Base-by-base conservation (phyloP, 371 early-diverging fungal genomes). In the Funneliformis caledonium region DNA sequence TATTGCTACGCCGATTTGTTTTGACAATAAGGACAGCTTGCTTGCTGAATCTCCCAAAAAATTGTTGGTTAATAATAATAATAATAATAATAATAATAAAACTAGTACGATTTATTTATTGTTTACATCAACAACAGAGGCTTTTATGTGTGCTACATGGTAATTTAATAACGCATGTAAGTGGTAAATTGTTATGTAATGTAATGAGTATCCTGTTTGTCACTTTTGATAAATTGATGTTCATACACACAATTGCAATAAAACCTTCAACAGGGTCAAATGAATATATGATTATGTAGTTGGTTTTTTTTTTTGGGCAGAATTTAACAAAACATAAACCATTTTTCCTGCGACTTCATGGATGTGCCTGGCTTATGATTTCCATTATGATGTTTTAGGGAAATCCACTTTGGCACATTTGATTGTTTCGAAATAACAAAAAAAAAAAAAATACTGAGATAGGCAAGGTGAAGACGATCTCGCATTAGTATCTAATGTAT, bases 1-100 rank as follows among this genome's bases (percentile, higher is more conserved):
- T 26, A 64, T 64, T 26, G 31, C 33, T 64, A 31, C 5, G 16
- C n/a, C 16, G 65, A 12, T 64, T 64, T 64, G 65, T 64, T 64
- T 64, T 64, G 65, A 64, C 12, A 26, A 31, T 19, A 64, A 64
- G 65, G 65, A 64, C 65, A 64, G 65, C 65, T 64, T 37, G 9
- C 65, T 64, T 64, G 65, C 65, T 64, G 65, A 64, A 26, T 33
- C 31, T n/a, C 3, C 65, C 31, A 31, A 31, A 33, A 31, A 64
- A 64, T 37, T 1, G 37, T 37, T 37, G 56, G 33, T 64, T 64
- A 64, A 64, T 31, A 31, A 10, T 59, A 59, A 59, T 19, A 4
- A 19, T 19, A 59, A 59, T 59, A 59, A 19, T 59, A 19, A 19
- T 59, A 31, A 33, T 19, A 14, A 64, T 26, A 26, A 31, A 64